Evolutionary conservation across 305 asterid genomes (phyloP).

Genomic region (Fraxinus floribunda): DNA sequence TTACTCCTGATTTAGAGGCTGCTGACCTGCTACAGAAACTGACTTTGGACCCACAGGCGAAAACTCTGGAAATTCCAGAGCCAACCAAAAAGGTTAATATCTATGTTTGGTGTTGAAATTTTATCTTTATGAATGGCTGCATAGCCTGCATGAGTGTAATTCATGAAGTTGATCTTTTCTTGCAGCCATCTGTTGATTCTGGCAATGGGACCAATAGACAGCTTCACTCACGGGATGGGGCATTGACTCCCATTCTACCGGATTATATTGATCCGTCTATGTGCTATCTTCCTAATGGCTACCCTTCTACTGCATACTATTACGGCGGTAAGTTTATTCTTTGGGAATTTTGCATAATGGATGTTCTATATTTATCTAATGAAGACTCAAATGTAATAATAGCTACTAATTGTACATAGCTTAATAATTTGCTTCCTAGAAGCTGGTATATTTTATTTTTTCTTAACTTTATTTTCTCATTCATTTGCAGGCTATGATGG

Average conservation of each 20-base stretch:
- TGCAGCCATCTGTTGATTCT: constrained; percentile 53
- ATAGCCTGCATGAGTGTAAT: neutral
- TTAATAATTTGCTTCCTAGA: neutral
- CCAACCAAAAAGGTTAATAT: constrained; percentile 46
- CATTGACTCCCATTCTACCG: constrained; percentile 45
- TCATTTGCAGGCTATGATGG: constrained; percentile 45
- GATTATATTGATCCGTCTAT: constrained; percentile 54
- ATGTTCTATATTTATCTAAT: neutral
- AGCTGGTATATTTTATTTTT: neutral
- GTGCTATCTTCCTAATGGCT: constrained; percentile 46
- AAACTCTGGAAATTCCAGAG: constrained; percentile 45
- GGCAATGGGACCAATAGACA: constrained; percentile 36
- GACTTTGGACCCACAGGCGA: constrained; percentile 56
- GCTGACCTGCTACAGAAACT: constrained; percentile 58
- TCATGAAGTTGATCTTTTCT: neutral
- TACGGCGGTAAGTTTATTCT: constrained; percentile 38
- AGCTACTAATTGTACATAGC: neutral
- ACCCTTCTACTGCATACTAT: constrained; percentile 50
- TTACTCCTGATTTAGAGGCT: constrained; percentile 54
- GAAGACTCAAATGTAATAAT: neutral
- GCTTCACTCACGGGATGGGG: constrained; percentile 41
- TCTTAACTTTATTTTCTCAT: neutral
- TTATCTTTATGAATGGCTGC: neutral
- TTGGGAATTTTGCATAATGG: neutral
- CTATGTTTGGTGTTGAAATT: neutral